Percentiles rank a stretch among this genome's conserved stretches.
Conservation (phyloP, 352 stramenopile genomes). For the Phytophthora pinifolia region DNA sequence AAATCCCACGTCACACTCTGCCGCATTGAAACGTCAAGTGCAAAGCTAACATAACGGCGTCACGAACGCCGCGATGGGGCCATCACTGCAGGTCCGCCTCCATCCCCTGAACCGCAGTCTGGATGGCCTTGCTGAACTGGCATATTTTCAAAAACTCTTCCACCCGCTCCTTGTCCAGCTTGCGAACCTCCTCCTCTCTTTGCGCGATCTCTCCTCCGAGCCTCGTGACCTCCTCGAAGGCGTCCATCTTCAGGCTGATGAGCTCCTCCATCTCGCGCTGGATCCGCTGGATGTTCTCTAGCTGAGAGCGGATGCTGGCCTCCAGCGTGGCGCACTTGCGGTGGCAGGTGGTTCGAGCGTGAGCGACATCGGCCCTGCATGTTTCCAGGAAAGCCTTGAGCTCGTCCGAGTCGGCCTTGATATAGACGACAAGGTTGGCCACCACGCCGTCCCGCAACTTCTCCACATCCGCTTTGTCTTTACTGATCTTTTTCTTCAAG, state of each 20-base stretch:
- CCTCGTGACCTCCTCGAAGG: conserved; percentile 52
- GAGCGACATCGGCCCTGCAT: conserved; percentile 41
- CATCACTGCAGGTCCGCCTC: conserved; percentile 6
- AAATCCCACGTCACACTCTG: too few species aligned
- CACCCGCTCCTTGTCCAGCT: conserved; percentile 49
- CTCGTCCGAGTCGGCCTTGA: conserved; percentile 43
- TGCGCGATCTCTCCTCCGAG: conserved; percentile 49
- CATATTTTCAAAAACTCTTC: conserved; percentile 48
- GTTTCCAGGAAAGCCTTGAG: conserved; percentile 42
- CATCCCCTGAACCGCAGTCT: conserved; percentile 38
- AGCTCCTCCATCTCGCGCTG: conserved; percentile 60
- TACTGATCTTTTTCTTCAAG: conserved; percentile 21
- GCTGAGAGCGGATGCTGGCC: conserved; percentile 39
- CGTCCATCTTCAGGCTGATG: conserved; percentile 49
- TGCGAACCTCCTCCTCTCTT: conserved; percentile 37
- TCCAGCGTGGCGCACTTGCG: conserved; percentile 47
- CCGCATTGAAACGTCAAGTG: too few species aligned
- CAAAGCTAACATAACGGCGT: conserved; percentile 9
- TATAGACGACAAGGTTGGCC: conserved; percentile 44
- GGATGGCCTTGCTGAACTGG: conserved; percentile 58
- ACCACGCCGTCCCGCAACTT: conserved; percentile 55
- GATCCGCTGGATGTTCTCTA: conserved; percentile 30
- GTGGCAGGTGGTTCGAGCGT: conserved; percentile 51
- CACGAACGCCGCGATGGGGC: neutral
- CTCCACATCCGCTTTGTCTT: conserved; percentile 27